Conservation (phyloP, 2,329 filamentous ascomycete species). For the Sporothrix phasma region DNA sequence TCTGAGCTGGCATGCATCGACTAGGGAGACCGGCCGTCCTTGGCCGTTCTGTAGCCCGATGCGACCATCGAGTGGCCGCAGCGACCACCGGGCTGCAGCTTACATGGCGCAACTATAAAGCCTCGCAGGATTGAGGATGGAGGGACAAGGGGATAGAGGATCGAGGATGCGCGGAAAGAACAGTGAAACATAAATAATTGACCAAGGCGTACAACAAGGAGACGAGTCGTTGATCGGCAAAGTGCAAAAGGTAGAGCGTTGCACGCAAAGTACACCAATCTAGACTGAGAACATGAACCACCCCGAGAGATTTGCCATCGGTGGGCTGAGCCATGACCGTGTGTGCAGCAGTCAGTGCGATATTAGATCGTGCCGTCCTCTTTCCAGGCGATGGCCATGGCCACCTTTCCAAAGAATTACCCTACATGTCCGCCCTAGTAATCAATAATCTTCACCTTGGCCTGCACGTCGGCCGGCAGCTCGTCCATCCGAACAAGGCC, state of each 20-base stretch:
- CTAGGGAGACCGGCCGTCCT: neutral
- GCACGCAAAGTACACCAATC: no score
- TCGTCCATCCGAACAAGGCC: constrained; percentile 68
- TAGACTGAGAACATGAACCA: no score
- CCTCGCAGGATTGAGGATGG: neutral
- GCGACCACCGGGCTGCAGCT: neutral
- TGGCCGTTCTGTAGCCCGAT: neutral
- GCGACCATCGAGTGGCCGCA: neutral
- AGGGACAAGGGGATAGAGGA: neutral
- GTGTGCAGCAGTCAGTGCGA: neutral
- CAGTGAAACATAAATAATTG: neutral
- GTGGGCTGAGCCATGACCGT: neutral
- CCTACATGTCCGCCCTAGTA: no score
- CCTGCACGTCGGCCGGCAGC: constrained; percentile 56
- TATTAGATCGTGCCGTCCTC: no score
- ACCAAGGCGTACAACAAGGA: neutral
- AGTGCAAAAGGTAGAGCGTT: neutral
- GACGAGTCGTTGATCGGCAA: neutral
- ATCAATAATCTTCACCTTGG: constrained; percentile 59
- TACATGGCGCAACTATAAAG: neutral
- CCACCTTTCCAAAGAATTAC: no score
- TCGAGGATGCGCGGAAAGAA: neutral
- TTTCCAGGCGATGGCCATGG: no score
- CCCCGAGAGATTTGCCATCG: neutral
- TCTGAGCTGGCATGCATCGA: neutral